Evolutionary conservation across 768 basidiomycete species (phyloP).

Genomic region (Gelatoporia subvermispora): DNA sequence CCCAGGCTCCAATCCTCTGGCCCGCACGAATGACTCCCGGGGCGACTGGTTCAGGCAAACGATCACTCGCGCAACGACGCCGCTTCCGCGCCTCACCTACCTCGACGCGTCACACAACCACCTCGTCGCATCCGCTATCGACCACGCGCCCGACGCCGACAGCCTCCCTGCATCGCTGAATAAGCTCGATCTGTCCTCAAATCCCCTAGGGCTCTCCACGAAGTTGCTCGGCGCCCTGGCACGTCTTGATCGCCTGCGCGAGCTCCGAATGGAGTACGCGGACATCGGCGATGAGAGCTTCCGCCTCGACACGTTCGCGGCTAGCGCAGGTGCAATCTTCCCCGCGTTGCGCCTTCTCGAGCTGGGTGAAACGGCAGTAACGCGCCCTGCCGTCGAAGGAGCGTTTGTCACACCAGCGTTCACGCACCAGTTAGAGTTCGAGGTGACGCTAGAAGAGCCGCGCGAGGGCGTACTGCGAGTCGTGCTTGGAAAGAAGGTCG

Average conservation of each 20-base stretch:
- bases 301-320: conserved; percentile 32
- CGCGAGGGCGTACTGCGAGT: conserved; percentile 49
- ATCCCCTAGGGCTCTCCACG: conserved; percentile 50
- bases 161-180: conserved; percentile 47
- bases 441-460: conserved; percentile 50
- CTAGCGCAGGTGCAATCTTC: conserved; percentile 35
- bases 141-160: conserved; percentile 23
- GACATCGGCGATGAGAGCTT: conserved; percentile 61
- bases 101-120: conserved; percentile 68
- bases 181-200: conserved; percentile 61
- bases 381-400: conserved; percentile 36
- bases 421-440: conserved; percentile 48
- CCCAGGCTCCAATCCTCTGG: conserved; percentile 22
- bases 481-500: conserved; percentile 62
- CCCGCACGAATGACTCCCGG: conserved; percentile 28
- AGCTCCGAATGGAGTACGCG: conserved; percentile 51
- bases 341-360: conserved; percentile 53
- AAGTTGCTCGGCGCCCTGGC: conserved; percentile 44
- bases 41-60: conserved; percentile 59
- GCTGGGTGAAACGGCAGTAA: conserved; percentile 60
- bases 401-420: conserved; percentile 38
- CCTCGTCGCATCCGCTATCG: conserved; percentile 50
- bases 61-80: conserved; percentile 55
- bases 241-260: conserved; percentile 46
- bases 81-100: conserved; percentile 60